Evolutionary conservation across 1,284 basidiomycete genomes (phyloP), one percentile per base, ranked within the genome.

Genomic region (Thecaphora frezii): DNA sequence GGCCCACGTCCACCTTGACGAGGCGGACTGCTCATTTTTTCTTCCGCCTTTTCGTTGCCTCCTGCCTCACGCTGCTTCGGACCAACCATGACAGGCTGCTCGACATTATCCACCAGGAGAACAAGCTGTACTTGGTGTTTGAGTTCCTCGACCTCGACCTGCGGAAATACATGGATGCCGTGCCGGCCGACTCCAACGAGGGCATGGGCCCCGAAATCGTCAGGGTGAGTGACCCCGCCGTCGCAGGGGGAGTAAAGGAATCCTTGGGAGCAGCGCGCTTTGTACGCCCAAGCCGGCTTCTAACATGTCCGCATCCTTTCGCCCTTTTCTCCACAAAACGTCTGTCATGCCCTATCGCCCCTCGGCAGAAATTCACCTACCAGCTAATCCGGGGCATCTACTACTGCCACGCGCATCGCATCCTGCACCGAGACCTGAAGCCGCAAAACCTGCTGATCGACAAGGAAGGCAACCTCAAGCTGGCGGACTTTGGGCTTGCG

Each of bases 361-460:
- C 7, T n/a, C 25, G 30, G 24, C 79, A 92, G 90, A 91, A 90
- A 88, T 93, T 94, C 81, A 90, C 90, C 54, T 85, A 88, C 76
- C 90, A 93, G 80, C 84, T 93, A 51, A 86, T 86, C 56, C 85
- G 89, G 55, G 94, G 94, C 26, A 86, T 97, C 47, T 85, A 90
- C 55, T 97, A 93, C 81, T 96, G 94, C 80, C 94, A 98, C 79
- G 89, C 92, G 18, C 93, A 97, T 78, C 87, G 94, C 33, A 96
- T 98, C 68, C 85, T 98, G 18, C 94, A 98, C 76, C 88, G 94
- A 44, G 94, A 98, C 80, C 84, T 98, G 65, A 98, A 98, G 81
- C 96, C 94, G 0, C 94, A 98, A 81, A 98, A 98, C 81, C 81
- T 98, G 59, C 85, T 98, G 55, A 97, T 98, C 76, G 90, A 94